These are phyloP conservation scores for Entoloma clypeatum DNA, from an alignment of 1,284 basidiomycete species.

Conservation along the genomic window DNA sequence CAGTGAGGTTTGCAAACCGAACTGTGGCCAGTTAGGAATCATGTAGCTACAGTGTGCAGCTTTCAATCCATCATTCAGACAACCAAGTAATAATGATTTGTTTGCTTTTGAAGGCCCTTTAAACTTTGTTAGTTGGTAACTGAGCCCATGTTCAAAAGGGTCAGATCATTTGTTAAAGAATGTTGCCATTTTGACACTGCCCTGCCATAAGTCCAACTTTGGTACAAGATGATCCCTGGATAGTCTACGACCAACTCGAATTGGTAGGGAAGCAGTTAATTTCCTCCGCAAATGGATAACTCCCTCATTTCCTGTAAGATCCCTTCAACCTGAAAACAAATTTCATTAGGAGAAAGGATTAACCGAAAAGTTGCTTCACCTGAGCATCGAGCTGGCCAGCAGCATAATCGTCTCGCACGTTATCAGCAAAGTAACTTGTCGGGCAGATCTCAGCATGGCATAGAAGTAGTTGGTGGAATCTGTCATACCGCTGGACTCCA, in stretches of 20 bases:
- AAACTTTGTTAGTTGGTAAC: no score
- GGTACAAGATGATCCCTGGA: neutral
- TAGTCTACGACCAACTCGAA: no score
- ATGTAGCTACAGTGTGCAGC: no score
- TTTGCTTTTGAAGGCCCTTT: no score
- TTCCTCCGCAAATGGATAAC: slow-evolving; percentile 81
- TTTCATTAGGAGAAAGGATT: slow-evolving; percentile 1
- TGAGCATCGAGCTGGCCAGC: slow-evolving; percentile 94
- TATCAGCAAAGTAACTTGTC: slow-evolving; percentile 82
- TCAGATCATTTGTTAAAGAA: no score
- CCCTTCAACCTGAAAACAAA: slow-evolving; percentile 65
- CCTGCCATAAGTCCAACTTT: neutral
- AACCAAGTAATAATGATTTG: no score
- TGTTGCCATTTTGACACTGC: no score
- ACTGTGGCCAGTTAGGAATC: no score
- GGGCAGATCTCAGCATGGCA: slow-evolving; percentile 4
- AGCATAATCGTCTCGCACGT: slow-evolving; percentile 93
- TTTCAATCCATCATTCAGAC: no score
- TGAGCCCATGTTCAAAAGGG: no score
- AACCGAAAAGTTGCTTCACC: slow-evolving; percentile 37
- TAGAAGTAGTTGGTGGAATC: neutral
- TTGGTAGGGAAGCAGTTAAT: no score
- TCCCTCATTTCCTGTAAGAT: slow-evolving; percentile 96
- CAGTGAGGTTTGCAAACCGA: no score
- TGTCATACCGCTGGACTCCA: slow-evolving; percentile 81